phyloP scores from a whole-genome alignment of 108 stramenopile genomes.

The Nitzschia putrida region DNA sequence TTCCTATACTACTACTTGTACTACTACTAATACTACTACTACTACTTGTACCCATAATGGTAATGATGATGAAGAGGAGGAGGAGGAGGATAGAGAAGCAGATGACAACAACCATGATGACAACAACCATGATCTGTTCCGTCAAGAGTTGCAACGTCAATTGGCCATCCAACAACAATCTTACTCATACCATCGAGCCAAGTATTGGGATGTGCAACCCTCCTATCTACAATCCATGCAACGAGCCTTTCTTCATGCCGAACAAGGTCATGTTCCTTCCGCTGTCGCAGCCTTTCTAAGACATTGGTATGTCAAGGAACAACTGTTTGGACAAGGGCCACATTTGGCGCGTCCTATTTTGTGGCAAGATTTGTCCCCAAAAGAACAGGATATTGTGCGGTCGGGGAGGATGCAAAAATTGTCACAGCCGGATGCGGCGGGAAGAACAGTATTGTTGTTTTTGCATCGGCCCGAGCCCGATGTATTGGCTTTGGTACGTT shows the following conservation, averaged over 20 bases:
- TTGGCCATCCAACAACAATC: background rate
- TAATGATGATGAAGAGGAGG: background rate
- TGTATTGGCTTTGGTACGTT: background rate
- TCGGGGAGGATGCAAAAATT: background rate
- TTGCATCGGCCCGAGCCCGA: background rate
- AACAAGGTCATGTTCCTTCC: background rate
- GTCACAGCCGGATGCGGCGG: constrained; percentile 13
- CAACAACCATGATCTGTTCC: background rate
- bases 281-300: background rate
- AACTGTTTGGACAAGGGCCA: background rate
- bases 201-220: background rate
- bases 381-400: background rate
- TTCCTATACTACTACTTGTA: background rate
- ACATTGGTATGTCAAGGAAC: background rate
- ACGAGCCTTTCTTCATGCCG: background rate
- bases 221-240: background rate
- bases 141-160: background rate
- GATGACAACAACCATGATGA: background rate
- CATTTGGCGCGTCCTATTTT: background rate
- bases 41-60: background rate
- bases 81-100: background rate
- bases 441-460: constrained; percentile 11
- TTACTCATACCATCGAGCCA: background rate
- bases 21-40: background rate
- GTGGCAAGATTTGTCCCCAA: background rate